These are phyloP conservation scores for Penicillium sp. DNA, from an alignment of 2,329 filamentous ascomycete genomes.

Conservation along the genomic window DNA sequence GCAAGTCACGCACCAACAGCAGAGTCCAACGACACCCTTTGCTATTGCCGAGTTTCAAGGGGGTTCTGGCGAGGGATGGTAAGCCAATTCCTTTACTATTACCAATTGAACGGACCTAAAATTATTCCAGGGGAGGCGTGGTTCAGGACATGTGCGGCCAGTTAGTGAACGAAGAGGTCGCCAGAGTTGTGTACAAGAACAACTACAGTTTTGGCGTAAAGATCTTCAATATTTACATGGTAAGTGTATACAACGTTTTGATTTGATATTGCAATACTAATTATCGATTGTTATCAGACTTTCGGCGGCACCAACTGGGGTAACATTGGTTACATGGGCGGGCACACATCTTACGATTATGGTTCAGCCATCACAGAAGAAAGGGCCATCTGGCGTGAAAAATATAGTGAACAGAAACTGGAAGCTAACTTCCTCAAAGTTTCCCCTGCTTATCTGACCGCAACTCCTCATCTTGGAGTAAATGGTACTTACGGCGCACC, in stretches of 20 bases:
- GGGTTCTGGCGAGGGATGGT: constrained; percentile 22
- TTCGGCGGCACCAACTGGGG: constrained; percentile 81
- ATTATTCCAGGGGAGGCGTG: constrained; percentile 7
- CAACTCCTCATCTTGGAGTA: constrained; percentile 45
- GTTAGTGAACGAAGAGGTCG: constrained; percentile 17
- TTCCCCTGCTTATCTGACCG: constrained; percentile 66
- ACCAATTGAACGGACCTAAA: not conserved
- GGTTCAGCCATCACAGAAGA: constrained; percentile 66
- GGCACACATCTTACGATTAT: constrained; percentile 61
- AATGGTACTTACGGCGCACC: constrained; percentile 14
- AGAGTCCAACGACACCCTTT: constrained; percentile 28
- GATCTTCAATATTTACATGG: constrained; percentile 73
- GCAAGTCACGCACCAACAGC: constrained; percentile 19
- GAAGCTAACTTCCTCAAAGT: constrained; percentile 72
- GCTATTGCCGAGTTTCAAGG: constrained; percentile 30
- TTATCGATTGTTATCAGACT: constrained; percentile 40
- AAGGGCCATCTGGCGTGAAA: constrained; percentile 65
- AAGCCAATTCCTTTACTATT: not conserved
- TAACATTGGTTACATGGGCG: constrained; percentile 68
- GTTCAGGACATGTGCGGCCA: constrained; percentile 13
- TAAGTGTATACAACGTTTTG: constrained; percentile 24
- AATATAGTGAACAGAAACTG: constrained; percentile 74
- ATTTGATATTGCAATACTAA: constrained; percentile 69
- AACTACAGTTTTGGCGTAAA: constrained; percentile 63
- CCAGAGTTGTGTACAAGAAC: constrained; percentile 72